Evolutionary conservation across 2,329 filamentous ascomycete genomes (phyloP), one percentile per base, ranked within the genome.

Genomic region (Alternaria arbusti): DNA sequence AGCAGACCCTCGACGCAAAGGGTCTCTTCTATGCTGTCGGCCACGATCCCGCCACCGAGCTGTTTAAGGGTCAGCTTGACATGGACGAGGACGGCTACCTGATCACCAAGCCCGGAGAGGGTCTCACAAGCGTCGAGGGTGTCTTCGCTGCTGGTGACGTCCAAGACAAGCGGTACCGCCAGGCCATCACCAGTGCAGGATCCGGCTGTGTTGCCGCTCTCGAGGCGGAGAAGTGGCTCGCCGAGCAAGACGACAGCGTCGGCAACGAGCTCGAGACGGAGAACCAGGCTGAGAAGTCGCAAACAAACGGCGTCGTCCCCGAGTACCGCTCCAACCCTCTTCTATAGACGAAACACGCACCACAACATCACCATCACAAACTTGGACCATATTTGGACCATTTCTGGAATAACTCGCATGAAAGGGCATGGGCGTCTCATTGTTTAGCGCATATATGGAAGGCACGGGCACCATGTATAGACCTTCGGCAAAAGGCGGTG

Each of bases 81-180:
- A 92, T 91, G 75, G 96, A 99, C 77, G 87, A 88, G 67, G 95
- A 99, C 68, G 94, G 93, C 22, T 99, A 99, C 82, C 89, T 99
- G 63, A 81, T 94, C 73, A 99, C 96, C 60, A 88, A 91, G 81
- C 91, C 96, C 4, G 96, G 96, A 60, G 95, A 93, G 49, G 93
- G 93, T 63, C 86, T 91, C 77, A 99, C 96, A 51, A 97, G 89
- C 81, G 82, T 97, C 6, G 89, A 93, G 78, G 96, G 96, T 80
- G 93, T 99, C 20, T 99, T 97, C 78, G 96, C 96, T 40, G 96
- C 95, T 10, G 96, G 96, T 68, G 96, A 99, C 79, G 96, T 99
- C 10, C 96, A 99, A 85, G 96, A 99, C 81, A 99, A 98, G 90
- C 89, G 91, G 78, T 99, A 99, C 82, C 89, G 96, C 79, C 96